Conservation (phyloP, 805 yeast species). For the Pichia phayaonensis region DNA sequence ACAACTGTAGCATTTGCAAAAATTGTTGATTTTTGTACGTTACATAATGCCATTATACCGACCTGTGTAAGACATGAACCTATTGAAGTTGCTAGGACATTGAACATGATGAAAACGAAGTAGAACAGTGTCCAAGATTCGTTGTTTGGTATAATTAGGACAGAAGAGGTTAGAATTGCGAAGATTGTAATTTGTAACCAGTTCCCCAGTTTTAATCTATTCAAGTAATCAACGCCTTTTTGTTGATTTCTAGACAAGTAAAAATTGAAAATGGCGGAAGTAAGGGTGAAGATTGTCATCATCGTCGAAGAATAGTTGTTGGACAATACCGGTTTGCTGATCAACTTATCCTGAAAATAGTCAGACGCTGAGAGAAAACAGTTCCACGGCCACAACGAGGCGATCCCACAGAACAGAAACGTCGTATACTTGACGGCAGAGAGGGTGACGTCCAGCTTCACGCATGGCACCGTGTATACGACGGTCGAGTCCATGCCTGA, state of each 20-base stretch:
- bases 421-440: conserved; percentile 41
- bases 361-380: conserved; percentile 80
- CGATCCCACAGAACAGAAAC: conserved; percentile 63
- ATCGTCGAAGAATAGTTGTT: conserved; percentile 68
- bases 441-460: conserved; percentile 12
- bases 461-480: not conserved
- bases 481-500: not conserved
- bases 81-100: conserved; percentile 57
- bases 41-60: conserved; percentile 83
- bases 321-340: conserved; percentile 40
- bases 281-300: conserved; percentile 78
- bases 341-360: conserved; percentile 61
- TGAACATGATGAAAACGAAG: conserved; percentile 49
- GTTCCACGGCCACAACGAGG: conserved; percentile 96
- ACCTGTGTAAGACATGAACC: conserved; percentile 84
- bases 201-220: conserved; percentile 56
- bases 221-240: conserved; percentile 45
- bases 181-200: conserved; percentile 51
- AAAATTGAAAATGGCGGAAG: conserved; percentile 52
- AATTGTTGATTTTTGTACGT: conserved; percentile 50
- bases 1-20: conserved; percentile 89
- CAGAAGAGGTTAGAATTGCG: conserved; percentile 45
- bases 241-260: conserved; percentile 57
- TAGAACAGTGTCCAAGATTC: conserved; percentile 30
- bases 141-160: conserved; percentile 23